Conservation (phyloP, 1,284 basidiomycete genomes). For the Malassezia slooffiae region DNA sequence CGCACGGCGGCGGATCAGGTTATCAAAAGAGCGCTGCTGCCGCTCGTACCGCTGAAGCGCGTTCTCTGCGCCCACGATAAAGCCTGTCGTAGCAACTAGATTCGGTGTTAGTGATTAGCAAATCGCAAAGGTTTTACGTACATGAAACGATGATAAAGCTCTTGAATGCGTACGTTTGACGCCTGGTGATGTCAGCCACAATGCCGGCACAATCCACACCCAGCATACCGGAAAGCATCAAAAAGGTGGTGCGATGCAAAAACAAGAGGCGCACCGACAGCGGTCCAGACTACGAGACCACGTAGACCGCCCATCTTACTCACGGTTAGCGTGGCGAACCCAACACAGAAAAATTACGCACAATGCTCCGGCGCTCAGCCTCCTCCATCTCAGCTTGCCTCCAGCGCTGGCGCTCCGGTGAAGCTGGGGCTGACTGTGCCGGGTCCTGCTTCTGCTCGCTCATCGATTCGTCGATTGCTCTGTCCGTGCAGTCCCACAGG, state of each 20-base stretch:
- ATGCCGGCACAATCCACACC: background rate
- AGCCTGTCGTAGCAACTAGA: conserved; percentile 3
- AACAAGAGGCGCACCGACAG: conserved; percentile 3
- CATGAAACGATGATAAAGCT: conserved; percentile 7
- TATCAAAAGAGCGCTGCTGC: conserved; percentile 6
- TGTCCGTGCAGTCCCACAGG: too few relatives aligned
- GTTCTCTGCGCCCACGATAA: conserved; percentile 9
- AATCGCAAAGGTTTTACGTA: too few relatives aligned
- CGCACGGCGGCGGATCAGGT: conserved; percentile 8
- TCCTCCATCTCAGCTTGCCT: too few relatives aligned
- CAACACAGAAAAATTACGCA: too few relatives aligned
- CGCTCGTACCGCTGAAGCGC: conserved; percentile 11
- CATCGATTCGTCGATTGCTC: too few relatives aligned
- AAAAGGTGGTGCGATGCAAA: conserved; percentile 9
- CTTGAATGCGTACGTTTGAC: conserved; percentile 11
- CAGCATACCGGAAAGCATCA: conserved; percentile 8
- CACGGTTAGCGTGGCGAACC: too few relatives aligned
- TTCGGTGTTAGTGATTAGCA: background rate
- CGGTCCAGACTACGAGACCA: conserved; percentile 8
- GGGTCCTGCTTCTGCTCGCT: too few relatives aligned
- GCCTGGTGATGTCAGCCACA: background rate
- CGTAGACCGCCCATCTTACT: background rate
- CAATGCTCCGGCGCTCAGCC: too few relatives aligned
- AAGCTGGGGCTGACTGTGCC: too few relatives aligned
- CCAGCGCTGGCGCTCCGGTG: too few relatives aligned